Conservation (phyloP, 1,284 basidiomycete genomes). For the Tilletia walkeri region DNA sequence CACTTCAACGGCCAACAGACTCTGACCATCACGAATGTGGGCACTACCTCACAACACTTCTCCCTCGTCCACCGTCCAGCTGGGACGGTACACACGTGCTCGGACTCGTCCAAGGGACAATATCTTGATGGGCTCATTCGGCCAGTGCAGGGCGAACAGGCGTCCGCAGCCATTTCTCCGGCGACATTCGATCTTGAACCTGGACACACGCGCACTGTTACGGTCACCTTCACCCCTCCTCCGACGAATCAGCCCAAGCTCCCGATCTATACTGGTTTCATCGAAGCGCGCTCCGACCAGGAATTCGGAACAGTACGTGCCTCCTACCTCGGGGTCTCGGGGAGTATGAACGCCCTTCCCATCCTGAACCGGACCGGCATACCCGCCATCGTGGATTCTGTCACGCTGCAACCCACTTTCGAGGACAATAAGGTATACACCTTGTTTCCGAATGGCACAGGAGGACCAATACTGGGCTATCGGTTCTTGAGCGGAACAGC, state of each 20-base stretch:
- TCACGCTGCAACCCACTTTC: no score
- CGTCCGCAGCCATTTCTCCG: constrained; percentile 59
- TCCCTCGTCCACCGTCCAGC: constrained; percentile 39
- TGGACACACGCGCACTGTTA: constrained; percentile 51
- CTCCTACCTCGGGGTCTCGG: constrained; percentile 56
- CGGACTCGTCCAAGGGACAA: background rate
- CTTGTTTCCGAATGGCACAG: no score
- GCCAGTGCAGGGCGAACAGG: constrained; percentile 60
- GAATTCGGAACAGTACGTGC: background rate
- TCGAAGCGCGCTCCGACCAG: background rate
- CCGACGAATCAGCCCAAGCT: constrained; percentile 59
- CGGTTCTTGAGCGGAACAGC: no score
- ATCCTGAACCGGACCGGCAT: background rate
- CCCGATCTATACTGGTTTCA: constrained; percentile 60
- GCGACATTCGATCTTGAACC: constrained; percentile 55
- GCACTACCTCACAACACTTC: constrained; percentile 35
- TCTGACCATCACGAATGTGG: constrained; percentile 41
- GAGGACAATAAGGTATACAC: no score
- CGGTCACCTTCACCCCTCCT: constrained; percentile 59
- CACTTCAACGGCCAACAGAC: constrained; percentile 35
- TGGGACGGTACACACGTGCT: constrained; percentile 58
- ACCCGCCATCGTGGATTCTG: no score
- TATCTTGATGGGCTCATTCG: constrained; percentile 42
- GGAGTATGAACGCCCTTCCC: background rate
- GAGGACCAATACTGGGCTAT: no score